These are phyloP conservation scores for Colletotrichum noveboracense DNA, from an alignment of 2,329 filamentous ascomycete genomes.

Conservation along the genomic window DNA sequence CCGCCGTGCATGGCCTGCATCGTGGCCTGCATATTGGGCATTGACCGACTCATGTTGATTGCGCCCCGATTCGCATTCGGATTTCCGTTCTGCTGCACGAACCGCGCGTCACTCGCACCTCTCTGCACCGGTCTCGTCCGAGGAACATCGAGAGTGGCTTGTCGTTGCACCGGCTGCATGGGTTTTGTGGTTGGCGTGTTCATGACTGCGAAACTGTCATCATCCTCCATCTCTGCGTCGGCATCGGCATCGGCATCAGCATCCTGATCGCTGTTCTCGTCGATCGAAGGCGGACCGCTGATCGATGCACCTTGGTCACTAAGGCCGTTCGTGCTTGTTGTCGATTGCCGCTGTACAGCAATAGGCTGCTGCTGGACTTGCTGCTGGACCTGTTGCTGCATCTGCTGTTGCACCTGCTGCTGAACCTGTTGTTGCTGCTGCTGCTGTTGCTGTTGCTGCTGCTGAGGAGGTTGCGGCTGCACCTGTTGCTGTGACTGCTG, in stretches of 20 bases:
- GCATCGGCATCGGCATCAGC: conserved; percentile 47
- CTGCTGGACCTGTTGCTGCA: conserved; percentile 27
- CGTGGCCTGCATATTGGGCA: conserved; percentile 51
- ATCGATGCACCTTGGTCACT: conserved; percentile 39
- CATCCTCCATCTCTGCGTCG: conserved; percentile 60
- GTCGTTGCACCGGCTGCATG: conserved; percentile 41
- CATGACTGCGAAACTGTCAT: conserved; percentile 59
- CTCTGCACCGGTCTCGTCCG: conserved; percentile 41
- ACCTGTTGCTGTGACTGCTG: conserved; percentile 37
- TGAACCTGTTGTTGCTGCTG: conserved; percentile 27
- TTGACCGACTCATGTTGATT: conserved; percentile 47
- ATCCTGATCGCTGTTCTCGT: conserved; percentile 52
- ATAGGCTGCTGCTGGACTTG: conserved; percentile 25
- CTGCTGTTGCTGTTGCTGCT: conserved; percentile 37
- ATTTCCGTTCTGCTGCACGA: conserved; percentile 47
- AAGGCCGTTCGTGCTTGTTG: conserved; percentile 37
- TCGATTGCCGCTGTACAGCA: conserved; percentile 30
- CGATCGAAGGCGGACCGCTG: conserved; percentile 43
- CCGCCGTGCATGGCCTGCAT: conserved; percentile 46
- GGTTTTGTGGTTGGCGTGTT: conserved; percentile 43
- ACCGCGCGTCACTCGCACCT: conserved; percentile 37
- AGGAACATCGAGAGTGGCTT: conserved; percentile 48
- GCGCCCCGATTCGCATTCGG: conserved; percentile 38
- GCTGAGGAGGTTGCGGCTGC: conserved; percentile 31
- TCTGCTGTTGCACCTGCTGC: conserved; percentile 22